Evolutionary conservation across 441 rosid species (phyloP).

Genomic region (Populus hybrid): DNA sequence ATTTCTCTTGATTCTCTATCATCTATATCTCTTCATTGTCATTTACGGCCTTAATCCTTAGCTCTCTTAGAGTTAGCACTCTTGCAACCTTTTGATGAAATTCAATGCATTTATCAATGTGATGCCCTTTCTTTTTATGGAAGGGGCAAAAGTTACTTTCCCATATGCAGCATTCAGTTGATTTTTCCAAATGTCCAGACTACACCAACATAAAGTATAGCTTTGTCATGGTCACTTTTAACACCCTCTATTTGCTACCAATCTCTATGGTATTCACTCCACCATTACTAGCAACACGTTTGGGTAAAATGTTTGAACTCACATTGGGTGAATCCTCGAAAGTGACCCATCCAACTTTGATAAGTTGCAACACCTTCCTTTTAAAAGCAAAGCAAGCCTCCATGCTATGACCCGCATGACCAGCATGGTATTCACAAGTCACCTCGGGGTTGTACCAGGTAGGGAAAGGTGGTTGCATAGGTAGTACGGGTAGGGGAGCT

Average conservation of each 20-base stretch:
- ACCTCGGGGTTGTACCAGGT: not conserved
- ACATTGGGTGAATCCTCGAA: not conserved
- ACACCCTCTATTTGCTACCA: rapidly evolving
- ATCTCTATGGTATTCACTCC: too few relatives aligned
- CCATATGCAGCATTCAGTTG: rapidly evolving
- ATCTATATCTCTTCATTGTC: rapidly evolving
- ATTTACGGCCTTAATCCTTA: rapidly evolving
- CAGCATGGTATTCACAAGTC: not conserved
- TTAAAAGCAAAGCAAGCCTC: rapidly evolving
- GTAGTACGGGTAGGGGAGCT: not conserved
- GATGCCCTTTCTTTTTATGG: not conserved
- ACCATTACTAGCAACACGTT: rapidly evolving
- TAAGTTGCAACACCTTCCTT: rapidly evolving
- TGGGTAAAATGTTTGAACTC: not conserved
- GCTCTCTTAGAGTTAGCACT: not conserved
- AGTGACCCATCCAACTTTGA: not conserved
- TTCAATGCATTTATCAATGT: too few relatives aligned
- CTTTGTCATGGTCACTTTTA: rapidly evolving
- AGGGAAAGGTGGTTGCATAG: too few relatives aligned
- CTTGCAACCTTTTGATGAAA: not conserved
- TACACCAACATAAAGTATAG: not conserved
- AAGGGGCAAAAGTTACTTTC: not conserved
- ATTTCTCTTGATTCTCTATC: not conserved
- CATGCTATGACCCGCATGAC: not conserved
- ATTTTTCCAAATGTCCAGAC: rapidly evolving